Evolutionary conservation across 768 basidiomycete genomes (phyloP), one percentile per base, ranked within the genome.

Genomic region (Cyathus striatus): DNA sequence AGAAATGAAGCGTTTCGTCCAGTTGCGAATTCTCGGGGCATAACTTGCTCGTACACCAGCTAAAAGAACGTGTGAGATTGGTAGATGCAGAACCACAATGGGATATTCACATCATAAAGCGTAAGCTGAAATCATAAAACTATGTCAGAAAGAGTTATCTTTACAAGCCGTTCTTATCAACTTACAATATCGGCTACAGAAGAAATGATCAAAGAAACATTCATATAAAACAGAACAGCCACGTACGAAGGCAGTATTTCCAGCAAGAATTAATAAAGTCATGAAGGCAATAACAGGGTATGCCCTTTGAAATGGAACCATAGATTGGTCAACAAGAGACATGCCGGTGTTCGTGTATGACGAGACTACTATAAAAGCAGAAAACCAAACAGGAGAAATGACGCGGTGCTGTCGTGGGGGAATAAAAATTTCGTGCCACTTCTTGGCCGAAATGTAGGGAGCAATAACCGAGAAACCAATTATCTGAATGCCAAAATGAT

Each of bases 201-300:
- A 36, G n/a, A 32, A 44, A 23, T 1, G 41, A 30, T 40, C 7
- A 42, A 35, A 14, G 21, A 37, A 13, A 3, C 35, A n/a, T 14
- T 14, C 12, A 10, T 2, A 37, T 3, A n/a, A 3, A 37, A 20
- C 30, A 37, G n/a, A 20, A 37, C 10, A 4, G 37, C n/a, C 27
- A 84, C 91, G 73, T 54, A 95, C 93, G 55, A 90, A 95, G 18
- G 79, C 85, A 34, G 93, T 96, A 57, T 98, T 97, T 7, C 95
- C 95, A 38, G 90, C 92, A 37, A 97, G 61, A 49, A 97, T 86
- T 20, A 90, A 65, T 36, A 92, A 63, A 0, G 80, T 69, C 73
- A 92, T 66, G 41, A 80, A 58, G 22, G 89, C 38, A 43, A 91
- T 79, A 83, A 91, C 83, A 2, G 81, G 76, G 55, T 90, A 92